Base-by-base conservation (phyloP, 768 basidiomycete genomes). In the Dacryopinax spathularia region DNA sequence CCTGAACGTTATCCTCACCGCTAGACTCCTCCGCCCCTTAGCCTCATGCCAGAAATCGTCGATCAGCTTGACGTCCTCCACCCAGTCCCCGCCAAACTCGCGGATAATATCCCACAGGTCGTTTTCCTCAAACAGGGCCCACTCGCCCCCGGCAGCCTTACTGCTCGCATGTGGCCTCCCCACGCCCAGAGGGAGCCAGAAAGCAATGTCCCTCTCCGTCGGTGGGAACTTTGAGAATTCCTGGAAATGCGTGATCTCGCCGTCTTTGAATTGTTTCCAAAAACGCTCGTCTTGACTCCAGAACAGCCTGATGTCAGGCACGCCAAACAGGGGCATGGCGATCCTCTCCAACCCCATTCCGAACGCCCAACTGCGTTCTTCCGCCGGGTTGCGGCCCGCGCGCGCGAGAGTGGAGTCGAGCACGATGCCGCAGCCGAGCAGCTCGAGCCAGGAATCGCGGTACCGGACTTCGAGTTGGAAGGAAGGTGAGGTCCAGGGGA, bases 401-500 rank as follows among this genome's bases (percentile, higher is more conserved):
- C 84, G 84, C 67, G 93, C 85, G 41, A 99, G 75, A 0, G 94
- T 96, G 29, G 86, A 84, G 72, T 97, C 93, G 65, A 84, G 80
- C 36, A 98, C 84, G 25, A 99, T 91, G 1, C 96, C 96, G 65
- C 83, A 93, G 0, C 96, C 96, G 5, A 98, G 78, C 62, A 99
- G 90, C 74, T 98, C 96, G 25, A 99, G 77, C 96, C 96, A 99
- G 73, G 94, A 88, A 0, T 92, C 96, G 63, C 86, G 84, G 77
- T 89, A 98, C 75, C 94, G 87, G 3, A 98, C 93, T 72, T 99
- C 96, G 39, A 99, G 94, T 72, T 99, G 95, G 71, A 90, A 99
- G 72, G 93, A 96, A 9, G 96, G 96, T 65, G 86, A 88, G 63
- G 96, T 99, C 80, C 95, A 99, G 1, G 96, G 96, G 76, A 99